Evolutionary conservation across 2,329 filamentous ascomycete genomes (phyloP).

Genomic region (Aspergillus neotritici): DNA sequence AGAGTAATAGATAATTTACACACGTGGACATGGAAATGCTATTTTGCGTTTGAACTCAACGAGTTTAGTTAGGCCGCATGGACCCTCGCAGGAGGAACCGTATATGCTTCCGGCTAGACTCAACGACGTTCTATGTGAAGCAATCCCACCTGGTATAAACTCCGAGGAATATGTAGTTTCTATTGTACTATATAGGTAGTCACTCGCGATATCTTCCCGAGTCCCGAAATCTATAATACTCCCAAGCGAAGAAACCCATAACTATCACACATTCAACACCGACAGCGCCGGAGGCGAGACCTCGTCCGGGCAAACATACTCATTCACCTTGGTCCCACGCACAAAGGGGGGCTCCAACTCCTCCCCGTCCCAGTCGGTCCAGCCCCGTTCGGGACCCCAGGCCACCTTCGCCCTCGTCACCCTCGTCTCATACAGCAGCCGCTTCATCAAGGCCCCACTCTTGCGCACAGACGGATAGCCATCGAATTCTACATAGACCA

Average conservation of each 20-base stretch:
- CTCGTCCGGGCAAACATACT: not conserved
- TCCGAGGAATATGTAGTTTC: too few species aligned
- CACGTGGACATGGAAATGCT: not conserved
- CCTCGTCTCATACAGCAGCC: conserved; percentile 38
- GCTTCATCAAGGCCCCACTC: conserved; percentile 46
- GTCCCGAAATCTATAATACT: too few species aligned
- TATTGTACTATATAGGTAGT: too few species aligned
- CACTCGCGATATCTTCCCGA: too few species aligned
- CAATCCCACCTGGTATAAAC: too few species aligned
- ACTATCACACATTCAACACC: too few species aligned
- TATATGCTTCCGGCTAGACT: too few species aligned
- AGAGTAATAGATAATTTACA: conserved; percentile 36
- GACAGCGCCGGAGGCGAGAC: too few species aligned
- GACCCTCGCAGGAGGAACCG: not conserved
- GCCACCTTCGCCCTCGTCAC: conserved; percentile 31
- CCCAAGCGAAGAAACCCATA: too few species aligned
- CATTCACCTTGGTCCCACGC: conserved; percentile 8
- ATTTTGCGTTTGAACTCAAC: not conserved
- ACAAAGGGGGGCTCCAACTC: conserved; percentile 9
- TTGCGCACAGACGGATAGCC: conserved; percentile 50
- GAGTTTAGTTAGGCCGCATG: not conserved
- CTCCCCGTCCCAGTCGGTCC: conserved; percentile 29
- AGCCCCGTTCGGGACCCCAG: conserved; percentile 38
- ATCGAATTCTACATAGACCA: conserved; percentile 52
- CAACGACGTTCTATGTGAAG: too few species aligned